These are phyloP conservation scores for Trichosanthes truncata DNA, from an alignment of 306 rosid species.

Conservation along the genomic window DNA sequence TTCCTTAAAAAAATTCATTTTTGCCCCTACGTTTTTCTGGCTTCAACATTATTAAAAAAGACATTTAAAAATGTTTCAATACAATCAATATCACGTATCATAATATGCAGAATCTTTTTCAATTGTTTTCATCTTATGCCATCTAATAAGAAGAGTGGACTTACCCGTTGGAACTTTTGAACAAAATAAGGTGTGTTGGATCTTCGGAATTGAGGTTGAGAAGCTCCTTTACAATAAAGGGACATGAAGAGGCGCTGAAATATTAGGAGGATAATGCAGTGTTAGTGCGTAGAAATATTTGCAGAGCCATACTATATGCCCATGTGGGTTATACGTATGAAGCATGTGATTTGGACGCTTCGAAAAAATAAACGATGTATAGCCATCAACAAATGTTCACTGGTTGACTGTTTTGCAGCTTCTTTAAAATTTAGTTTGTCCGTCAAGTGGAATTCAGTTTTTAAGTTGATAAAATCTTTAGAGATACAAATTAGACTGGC, in stretches of 20 bases:
- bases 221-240: conserved; percentile 53
- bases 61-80: too few species aligned
- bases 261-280: conserved; percentile 1
- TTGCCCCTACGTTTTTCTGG: too few species aligned
- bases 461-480: background rate
- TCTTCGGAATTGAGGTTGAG: conserved; percentile 51
- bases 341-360: background rate
- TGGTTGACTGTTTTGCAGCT: background rate
- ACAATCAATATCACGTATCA: too few species aligned
- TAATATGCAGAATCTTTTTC: background rate
- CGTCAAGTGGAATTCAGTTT: background rate
- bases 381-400: background rate
- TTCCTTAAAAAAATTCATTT: too few species aligned
- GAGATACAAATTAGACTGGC: background rate
- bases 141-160: conserved; percentile 11
- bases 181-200: conserved; percentile 48
- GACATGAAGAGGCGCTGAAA: conserved; percentile 51
- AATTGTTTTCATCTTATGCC: background rate
- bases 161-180: conserved; percentile 50
- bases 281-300: background rate
- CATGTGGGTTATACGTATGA: background rate
- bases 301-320: background rate
- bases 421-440: background rate
- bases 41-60: too few species aligned
- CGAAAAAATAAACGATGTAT: background rate